Base-by-base conservation (phyloP, 2,329 filamentous ascomycete genomes). In the Anthostomella pinea region DNA sequence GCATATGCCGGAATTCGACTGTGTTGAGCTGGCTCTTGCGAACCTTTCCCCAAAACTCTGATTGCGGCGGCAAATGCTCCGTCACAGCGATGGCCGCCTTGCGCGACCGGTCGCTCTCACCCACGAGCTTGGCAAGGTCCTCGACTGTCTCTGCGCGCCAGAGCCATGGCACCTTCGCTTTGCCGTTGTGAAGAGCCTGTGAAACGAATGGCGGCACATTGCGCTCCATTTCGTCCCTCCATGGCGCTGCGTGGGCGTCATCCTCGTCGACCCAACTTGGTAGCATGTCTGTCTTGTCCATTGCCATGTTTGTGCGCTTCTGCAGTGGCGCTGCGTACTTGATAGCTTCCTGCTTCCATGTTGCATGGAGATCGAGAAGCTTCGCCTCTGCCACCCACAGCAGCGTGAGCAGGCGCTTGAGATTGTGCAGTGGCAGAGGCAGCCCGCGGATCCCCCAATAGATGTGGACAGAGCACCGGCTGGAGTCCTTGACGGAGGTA, bases 1-100 rank as follows among this genome's bases (percentile, higher is more conserved):
- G 44, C 44, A 47, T 45, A 9, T 47, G 44, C 9, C 44, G 41
- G 25, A 45, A 45, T 24, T 47, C 41, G 8, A 47, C 33, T 1
- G 41, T 47, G 25, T 47, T 45, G 6, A 45, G 19, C 24, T 37
- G 38, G 25, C 38, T 47, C 8, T 34, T 39, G 11, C 45, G 41
- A 17, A 41, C 35, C 33, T 41, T 43, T n/a, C 44, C 41, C 7
- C 26, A 6, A 27, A 46, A 46, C 14, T 24, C 11, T 8, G 38
- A 45, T 23, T 21, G 25, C 9, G 41, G 38, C 10, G 41, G 41
- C 13, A 47, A 11, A 3, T 45, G 36, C 30, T 45, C 45, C 17
- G 34, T 38, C 15, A 47, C 35, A 11, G 11, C 39, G 8, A 45
- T 18, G 1, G 45, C 44, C 5, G 33, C 45, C 21, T 32, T 33